Evolutionary conservation across 768 basidiomycete species (phyloP).

Genomic region (Lactarius tabidus): DNA sequence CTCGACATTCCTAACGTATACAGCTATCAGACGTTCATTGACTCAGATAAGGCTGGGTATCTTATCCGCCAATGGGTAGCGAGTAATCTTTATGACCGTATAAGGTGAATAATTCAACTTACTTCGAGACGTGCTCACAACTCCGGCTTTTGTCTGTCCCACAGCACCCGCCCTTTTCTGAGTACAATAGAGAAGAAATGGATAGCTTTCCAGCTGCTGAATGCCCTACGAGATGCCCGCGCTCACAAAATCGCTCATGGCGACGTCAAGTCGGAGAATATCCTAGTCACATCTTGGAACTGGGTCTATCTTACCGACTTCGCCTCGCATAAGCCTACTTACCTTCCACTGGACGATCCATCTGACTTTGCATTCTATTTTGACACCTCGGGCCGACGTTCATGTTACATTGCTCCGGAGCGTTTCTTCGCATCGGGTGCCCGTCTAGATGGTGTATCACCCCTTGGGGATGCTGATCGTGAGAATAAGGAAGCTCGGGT

Average conservation of each 20-base stretch:
- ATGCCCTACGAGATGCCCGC: slow-evolving; percentile 77
- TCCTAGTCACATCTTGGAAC: slow-evolving; percentile 94
- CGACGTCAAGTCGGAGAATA: slow-evolving; percentile 96
- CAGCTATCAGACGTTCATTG: slow-evolving; percentile 83
- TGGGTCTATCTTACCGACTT: slow-evolving; percentile 96
- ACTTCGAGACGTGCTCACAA: background rate
- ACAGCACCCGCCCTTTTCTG: slow-evolving; percentile 92
- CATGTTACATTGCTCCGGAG: slow-evolving; percentile 96
- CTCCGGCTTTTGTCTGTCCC: background rate
- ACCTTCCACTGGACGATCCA: slow-evolving; percentile 92
- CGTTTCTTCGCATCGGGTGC: slow-evolving; percentile 78
- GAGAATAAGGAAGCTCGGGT: slow-evolving; percentile 75
- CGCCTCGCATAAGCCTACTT: slow-evolving; percentile 91
- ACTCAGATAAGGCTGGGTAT: slow-evolving; percentile 96
- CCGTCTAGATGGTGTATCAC: slow-evolving; percentile 42
- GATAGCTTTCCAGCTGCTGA: slow-evolving; percentile 92
- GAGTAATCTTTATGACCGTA: slow-evolving; percentile 93
- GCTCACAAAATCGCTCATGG: slow-evolving; percentile 91
- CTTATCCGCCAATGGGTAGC: slow-evolving; percentile 93
- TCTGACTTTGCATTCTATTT: slow-evolving; percentile 98
- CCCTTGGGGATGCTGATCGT: slow-evolving; percentile 40
- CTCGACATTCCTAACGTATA: slow-evolving; percentile 84
- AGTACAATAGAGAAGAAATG: slow-evolving; percentile 93
- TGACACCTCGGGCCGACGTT: slow-evolving; percentile 89
- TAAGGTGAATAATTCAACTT: slow-evolving; percentile 61